Base-by-base conservation (phyloP, 202 grass and related monocot species). In the Setaria viridis region DNA sequence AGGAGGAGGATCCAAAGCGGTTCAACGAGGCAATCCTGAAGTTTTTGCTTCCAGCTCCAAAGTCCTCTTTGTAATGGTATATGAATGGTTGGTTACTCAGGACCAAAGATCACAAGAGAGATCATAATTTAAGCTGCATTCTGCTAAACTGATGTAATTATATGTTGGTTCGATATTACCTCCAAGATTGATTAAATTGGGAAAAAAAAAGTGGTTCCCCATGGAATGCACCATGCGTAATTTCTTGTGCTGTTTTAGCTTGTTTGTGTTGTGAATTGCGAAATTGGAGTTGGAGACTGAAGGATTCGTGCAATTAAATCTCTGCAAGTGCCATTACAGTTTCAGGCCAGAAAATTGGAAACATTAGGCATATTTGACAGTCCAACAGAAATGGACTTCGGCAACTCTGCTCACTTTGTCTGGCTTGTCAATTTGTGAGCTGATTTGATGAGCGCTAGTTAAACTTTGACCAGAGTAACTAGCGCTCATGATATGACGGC, bases 1-100 rank as follows among this genome's bases (percentile, higher is more conserved):
- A 98, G 47, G 58, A 84, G 63, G 95, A 98, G 87, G 91, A 98
- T 56, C 14, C 91, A 4, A 86, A 85, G 20, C 50, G 51, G 39
- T 98, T 98, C 80, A 98, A 98, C 32, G 49, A 91, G 48, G 62
- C 92, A 49, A 69, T 98, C 7, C 20, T 98, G 21, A 90, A 88
- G 72, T 98, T 98, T 63, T 82, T 98, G 41, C 73, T 87, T 16
- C 67, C 85, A 5, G 2, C 62, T 87, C 62, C 76, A 5, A 84
- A 13, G n/a, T 70, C 75, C 8, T 74, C 80, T 1, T 79, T 87
- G 69, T 90, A 70, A 90, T 10, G 11, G 0, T 3, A 46, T 32
- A 20, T n/a, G 41, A 33, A 17, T 50, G n/a, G 3, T 49, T 50
- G n/a, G 3, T 49, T 45, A 19, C 13, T 82, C 32, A 35, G 14